Base-by-base conservation (phyloP, 495 filamentous ascomycete genomes). In the Neurospora hispaniola region DNA sequence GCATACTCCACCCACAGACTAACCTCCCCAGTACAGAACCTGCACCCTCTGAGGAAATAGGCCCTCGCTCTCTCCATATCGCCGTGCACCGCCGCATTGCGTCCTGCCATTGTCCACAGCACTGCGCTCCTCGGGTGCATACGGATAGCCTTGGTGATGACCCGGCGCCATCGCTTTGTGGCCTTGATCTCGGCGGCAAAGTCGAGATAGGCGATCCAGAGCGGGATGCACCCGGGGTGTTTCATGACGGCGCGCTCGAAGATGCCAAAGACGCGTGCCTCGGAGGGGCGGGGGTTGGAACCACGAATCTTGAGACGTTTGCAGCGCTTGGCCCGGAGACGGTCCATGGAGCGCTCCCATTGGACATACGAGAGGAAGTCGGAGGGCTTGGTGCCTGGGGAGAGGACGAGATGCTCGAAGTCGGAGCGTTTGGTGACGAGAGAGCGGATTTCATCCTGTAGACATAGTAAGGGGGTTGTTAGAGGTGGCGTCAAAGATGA, bases 181-280 rank as follows among this genome's bases (percentile, higher is more conserved):
- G 94, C 90, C 76, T 91, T 92, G 79, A 93, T 89, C 74, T 89
- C 84, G 74, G 88, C 84, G 6, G 92, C 90, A 81, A 92, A 98
- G 48, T 92, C 89, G 69, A 98, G 89, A 79, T 97, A 98, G 75
- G 95, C 91, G 79, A 93, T 88, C 96, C 96, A 99, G n/a, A 98
- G 83, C 12, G 86, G 88, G 14, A 95, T 71, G 78, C 92, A 91
- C 2, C 93, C 94, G 4, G 90, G 90, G 79, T 98, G 96, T 76
- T 92, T 94, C 79, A 88, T 87, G 14, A 94, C 95, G 38, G 89
- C 94, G 43, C 96, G 90, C 78, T 98, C 93, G 39, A 97, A 89
- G 73, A 98, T 89, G 79, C 90, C 91, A 78, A 97, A 94, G 74
- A 97, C 92, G 42, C 93, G 90, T 41, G 90, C 89, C 77, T 95